Percentiles rank a stretch among this genome's conserved stretches.
Evolutionary conservation across 306 rosid species (phyloP).

Genomic region (Rosa multiflora): DNA sequence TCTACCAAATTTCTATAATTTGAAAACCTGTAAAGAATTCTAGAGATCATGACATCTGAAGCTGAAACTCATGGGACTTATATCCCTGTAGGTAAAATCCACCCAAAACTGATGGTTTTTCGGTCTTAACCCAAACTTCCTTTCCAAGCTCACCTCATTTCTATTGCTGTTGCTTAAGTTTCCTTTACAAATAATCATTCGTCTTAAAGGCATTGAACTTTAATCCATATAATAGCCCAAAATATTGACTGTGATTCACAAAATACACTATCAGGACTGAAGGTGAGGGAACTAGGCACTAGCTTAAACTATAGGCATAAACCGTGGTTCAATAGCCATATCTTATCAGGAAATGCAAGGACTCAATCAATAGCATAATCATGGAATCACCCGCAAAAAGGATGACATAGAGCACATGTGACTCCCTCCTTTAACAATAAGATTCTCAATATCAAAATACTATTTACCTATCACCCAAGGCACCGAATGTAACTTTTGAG

Average conservation of each 20-base stretch:
- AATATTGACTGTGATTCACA: not conserved
- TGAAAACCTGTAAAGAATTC: not conserved
- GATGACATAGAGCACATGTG: not conserved
- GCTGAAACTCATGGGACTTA: not conserved
- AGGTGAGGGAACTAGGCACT: not conserved
- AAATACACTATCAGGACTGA: not conserved
- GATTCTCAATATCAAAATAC: not conserved
- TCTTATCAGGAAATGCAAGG: not conserved
- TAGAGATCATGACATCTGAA: not conserved
- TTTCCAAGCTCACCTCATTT: not conserved
- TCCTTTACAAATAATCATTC: not conserved
- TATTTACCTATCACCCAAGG: constrained; percentile 71
- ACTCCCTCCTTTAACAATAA: not conserved
- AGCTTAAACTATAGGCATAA: not conserved
- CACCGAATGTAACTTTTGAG: constrained; percentile 71
- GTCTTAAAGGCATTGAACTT: not conserved
- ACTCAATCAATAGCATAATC: not conserved
- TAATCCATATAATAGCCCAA: not conserved
- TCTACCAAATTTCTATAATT: not conserved
- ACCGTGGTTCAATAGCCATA: not conserved
- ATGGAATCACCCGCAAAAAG: not conserved
- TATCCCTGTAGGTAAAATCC: not conserved
- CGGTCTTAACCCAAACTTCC: not conserved
- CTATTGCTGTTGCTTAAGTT: not conserved
- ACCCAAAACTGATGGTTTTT: not conserved